These are phyloP conservation scores for Plenodomus tracheiphilus DNA, from an alignment of 2,329 filamentous ascomycete genomes.

Conservation along the genomic window DNA sequence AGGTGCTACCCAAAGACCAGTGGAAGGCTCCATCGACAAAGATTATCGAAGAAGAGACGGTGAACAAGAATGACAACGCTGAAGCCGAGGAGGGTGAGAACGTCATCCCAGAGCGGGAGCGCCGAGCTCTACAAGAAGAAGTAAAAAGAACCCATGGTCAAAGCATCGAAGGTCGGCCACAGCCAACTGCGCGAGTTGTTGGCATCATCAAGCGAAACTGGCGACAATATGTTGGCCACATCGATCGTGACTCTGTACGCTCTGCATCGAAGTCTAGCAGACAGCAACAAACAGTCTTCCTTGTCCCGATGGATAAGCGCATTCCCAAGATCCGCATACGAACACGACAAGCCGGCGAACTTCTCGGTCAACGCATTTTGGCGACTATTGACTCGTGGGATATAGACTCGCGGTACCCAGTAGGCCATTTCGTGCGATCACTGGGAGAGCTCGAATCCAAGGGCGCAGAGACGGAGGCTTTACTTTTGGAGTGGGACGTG, in stretches of 20 bases:
- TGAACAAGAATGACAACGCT: conserved; percentile 92
- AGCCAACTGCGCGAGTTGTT: conserved; percentile 90
- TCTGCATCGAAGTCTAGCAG: conserved; percentile 74
- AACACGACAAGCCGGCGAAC: conserved; percentile 84
- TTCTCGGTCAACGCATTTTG: conserved; percentile 87
- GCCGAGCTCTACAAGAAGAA: conserved; percentile 84
- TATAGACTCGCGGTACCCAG: conserved; percentile 85
- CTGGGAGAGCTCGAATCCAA: conserved; percentile 94
- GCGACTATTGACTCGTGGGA: conserved; percentile 97
- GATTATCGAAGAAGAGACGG: conserved; percentile 89
- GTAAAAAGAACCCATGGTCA: conserved; percentile 83
- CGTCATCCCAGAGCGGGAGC: conserved; percentile 86
- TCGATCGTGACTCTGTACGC: conserved; percentile 83
- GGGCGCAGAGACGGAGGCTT: conserved; percentile 93
- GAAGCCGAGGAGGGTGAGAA: conserved; percentile 74
- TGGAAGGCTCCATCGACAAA: conserved; percentile 97
- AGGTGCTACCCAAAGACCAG: conserved; percentile 89
- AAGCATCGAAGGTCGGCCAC: conserved; percentile 73
- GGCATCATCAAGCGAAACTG: conserved; percentile 95
- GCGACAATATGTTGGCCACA: conserved; percentile 95
- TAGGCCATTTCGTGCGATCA: conserved; percentile 91
- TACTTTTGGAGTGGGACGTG: conserved; percentile 93
- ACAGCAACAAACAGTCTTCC: conserved; percentile 88
- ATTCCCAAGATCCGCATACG: conserved; percentile 94
- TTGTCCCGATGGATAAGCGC: conserved; percentile 97